Evolutionary conservation across 306 rosid genomes (phyloP).

Genomic region (Quercus dentata): DNA sequence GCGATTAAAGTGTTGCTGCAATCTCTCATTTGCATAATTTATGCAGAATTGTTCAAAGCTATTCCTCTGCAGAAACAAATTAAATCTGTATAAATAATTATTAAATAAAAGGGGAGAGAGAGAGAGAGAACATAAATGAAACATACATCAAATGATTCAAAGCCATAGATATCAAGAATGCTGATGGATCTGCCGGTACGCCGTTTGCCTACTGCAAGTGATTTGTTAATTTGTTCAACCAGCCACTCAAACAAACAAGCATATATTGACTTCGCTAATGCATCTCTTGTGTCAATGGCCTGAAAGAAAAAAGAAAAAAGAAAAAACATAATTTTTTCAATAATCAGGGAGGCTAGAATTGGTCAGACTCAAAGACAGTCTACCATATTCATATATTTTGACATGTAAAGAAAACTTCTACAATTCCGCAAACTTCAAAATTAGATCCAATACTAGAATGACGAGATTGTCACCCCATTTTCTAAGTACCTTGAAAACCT

Average conservation of each 20-base stretch:
- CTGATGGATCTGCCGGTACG: slow-evolving; percentile 98
- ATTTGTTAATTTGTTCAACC: slow-evolving; percentile 94
- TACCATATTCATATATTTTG: neutral
- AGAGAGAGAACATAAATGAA: slow-evolving; percentile 13
- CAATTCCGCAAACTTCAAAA: neutral
- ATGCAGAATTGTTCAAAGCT: slow-evolving; percentile 99
- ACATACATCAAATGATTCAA: slow-evolving; percentile 95
- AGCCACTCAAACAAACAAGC: slow-evolving; percentile 94
- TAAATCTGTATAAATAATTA: slow-evolving; percentile 9
- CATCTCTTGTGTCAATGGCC: slow-evolving; percentile 97
- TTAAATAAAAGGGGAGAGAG: neutral
- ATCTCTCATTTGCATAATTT: slow-evolving; percentile 95
- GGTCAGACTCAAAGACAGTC: neutral
- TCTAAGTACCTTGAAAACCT: neutral
- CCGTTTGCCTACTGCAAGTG: slow-evolving; percentile 96
- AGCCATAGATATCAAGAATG: slow-evolving; percentile 97
- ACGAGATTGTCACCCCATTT: neutral
- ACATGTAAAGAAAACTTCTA: neutral
- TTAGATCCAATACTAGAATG: neutral
- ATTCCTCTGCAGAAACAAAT: slow-evolving; percentile 60
- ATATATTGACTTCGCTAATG: slow-evolving; percentile 95
- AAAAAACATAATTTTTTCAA: slow-evolving; percentile 5
- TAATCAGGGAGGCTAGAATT: slow-evolving; percentile 4
- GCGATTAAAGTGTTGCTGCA: slow-evolving; percentile 98
- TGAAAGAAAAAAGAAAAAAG: slow-evolving; percentile 29